Percentiles rank a stretch among this genome's conserved stretches.
Conservation (phyloP, 2,329 filamentous ascomycete species). For the Dactylellina haptotyla region DNA sequence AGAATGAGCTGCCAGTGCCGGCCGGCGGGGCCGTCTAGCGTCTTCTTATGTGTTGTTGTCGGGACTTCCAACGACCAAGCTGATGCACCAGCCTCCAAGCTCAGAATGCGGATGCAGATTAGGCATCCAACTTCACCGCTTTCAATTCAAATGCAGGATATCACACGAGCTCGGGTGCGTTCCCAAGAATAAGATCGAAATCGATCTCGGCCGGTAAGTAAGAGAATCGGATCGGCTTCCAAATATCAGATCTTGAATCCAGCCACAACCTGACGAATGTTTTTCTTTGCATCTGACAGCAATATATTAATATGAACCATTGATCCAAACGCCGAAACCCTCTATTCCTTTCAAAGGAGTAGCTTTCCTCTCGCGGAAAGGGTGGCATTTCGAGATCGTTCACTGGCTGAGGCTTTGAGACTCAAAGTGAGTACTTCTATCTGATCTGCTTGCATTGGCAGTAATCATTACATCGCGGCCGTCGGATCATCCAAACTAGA, state of each 20-base stretch:
- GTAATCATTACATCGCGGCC: background rate
- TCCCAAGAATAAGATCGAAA: background rate
- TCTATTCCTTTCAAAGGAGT: constrained; percentile 9
- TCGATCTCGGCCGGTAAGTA: background rate
- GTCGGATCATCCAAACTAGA: background rate
- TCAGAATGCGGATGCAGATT: background rate
- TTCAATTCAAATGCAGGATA: background rate
- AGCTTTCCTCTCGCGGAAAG: background rate
- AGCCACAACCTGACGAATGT: background rate
- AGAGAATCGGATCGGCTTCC: background rate
- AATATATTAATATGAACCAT: background rate
- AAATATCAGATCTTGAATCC: constrained; percentile 3
- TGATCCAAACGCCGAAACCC: background rate
- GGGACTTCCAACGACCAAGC: background rate
- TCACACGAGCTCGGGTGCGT: background rate
- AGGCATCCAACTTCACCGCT: background rate
- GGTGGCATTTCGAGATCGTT: background rate
- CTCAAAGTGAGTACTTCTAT: background rate
- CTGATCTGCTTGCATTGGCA: background rate
- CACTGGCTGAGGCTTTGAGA: background rate
- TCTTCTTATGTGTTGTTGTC: too few relatives aligned
- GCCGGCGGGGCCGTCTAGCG: too few relatives aligned
- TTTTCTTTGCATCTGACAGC: background rate
- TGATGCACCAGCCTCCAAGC: background rate
- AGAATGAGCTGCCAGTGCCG: too few relatives aligned